Base-by-base conservation (phyloP, 176 grass and related monocot species). In the Aechmea fasciata region DNA sequence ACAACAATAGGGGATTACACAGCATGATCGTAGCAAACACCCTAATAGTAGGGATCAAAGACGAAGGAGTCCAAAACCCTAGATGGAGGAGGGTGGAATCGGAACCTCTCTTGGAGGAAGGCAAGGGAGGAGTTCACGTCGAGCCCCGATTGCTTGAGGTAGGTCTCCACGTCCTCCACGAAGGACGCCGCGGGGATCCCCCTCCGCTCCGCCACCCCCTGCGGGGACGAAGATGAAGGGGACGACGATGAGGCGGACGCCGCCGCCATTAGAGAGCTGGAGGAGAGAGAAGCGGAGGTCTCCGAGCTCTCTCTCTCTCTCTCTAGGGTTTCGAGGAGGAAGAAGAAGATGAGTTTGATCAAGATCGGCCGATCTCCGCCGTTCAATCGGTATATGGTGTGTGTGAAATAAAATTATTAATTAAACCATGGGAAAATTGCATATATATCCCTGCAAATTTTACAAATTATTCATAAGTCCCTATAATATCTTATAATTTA, bases 111-210 rank as follows among this genome's bases (percentile, higher is more conserved):
- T 71, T 99, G 94, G 47, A 99, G 90, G 71, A 99, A 87, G 25
- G 87, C 78, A 69, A 99, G 94, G n/a, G 87, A 85, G 24, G 94
- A 89, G 82, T 90, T 93, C 71, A 90, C 90, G 72, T 99, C 94
- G 77, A 99, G 89, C 3, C 90, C 90, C 7, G 82, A 66, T 59
- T 99, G 89, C 3, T 64, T 83, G 53, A 99, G 84, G 69, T 93
- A 99, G 47, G 82, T 85, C 75, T 99, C 84, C 3, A 99, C 94
- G 33, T 99, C 89, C 84, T 99, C 89, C 8, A 93, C 94, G 80
- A 99, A 99, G 5, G 94, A 66, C 1, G 94, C 90, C 18, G 81
- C 90, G 17, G 90, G 94, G 50, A 93, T 93, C 9, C 94, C 94
- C 15, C 94, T 76, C 67, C 94, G 75, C 72, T 88, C 87, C 57